Evolutionary conservation across 306 rosid genomes (phyloP).

Genomic region (Macrotyloma uniflorum): DNA sequence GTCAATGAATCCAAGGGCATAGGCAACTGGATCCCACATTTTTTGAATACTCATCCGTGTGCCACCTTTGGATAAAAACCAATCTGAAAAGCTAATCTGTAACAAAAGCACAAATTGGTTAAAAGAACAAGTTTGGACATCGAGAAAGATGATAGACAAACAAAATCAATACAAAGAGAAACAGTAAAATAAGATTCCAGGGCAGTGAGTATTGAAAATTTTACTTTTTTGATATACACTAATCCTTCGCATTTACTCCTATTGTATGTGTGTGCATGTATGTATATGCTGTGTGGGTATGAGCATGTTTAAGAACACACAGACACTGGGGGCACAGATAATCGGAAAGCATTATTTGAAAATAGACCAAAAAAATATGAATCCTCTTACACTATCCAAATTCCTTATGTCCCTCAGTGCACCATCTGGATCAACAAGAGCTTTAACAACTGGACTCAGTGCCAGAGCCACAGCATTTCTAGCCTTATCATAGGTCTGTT

Average conservation of each 20-base stretch:
- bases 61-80: conserved; percentile 99
- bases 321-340: background rate
- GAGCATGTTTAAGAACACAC: background rate
- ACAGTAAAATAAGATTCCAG: background rate
- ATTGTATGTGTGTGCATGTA: background rate
- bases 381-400: conserved; percentile 81
- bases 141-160: conserved; percentile 10
- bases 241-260: background rate
- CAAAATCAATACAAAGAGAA: background rate
- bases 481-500: conserved; percentile 95
- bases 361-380: conserved; percentile 22
- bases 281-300: background rate
- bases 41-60: conserved; percentile 80
- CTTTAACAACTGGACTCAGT: conserved; percentile 94
- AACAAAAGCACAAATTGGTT: conserved; percentile 26
- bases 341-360: conserved; percentile 11
- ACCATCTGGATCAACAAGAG: conserved; percentile 96
- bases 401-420: conserved; percentile 87
- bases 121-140: conserved; percentile 27
- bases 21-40: conserved; percentile 99
- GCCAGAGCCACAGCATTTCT: conserved; percentile 98
- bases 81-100: conserved; percentile 96
- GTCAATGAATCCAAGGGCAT: conserved; percentile 98
- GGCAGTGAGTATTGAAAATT: background rate
- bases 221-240: conserved; percentile 12